A percentile compares a stretch with the other conserved stretches of the same genome.
phyloP scores from a whole-genome alignment of 208 protist species.

The Crithidia sp. region DNA sequence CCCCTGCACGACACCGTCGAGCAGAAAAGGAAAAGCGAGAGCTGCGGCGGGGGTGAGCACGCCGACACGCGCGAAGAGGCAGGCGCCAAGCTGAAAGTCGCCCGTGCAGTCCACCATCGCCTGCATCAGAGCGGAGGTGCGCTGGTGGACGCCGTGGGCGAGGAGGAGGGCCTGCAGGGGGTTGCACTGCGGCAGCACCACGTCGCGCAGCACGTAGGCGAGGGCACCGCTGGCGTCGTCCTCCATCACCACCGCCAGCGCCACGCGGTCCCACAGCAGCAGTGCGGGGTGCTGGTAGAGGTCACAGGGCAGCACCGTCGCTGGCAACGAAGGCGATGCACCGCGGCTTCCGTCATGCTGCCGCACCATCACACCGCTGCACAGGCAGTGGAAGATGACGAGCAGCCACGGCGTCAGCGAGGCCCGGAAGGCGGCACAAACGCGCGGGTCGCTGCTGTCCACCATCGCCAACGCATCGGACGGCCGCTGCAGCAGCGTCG shows the following conservation, averaged over 20 bases:
- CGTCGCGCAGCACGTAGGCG: conserved; percentile 35
- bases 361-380: conserved; percentile 4
- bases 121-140: conserved; percentile 71
- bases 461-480: conserved; percentile 36
- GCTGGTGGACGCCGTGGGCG: conserved; percentile 55
- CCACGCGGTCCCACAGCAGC: conserved; percentile 81
- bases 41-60: conserved; percentile 38
- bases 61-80: conserved; percentile 80
- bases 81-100: conserved; percentile 86
- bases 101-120: conserved; percentile 80
- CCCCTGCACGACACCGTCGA: conserved; percentile 20
- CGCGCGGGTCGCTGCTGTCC: conserved; percentile 38
- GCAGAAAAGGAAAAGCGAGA: conserved; percentile 31
- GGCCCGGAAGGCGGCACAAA: conserved; percentile 57
- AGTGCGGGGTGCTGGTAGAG: conserved; percentile 35
- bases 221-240: conserved; percentile 34
- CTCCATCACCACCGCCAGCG: conserved; percentile 69
- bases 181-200: conserved; percentile 52
- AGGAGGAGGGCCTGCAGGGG: conserved; percentile 67
- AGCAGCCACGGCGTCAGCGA: conserved; percentile 79
- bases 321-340: not conserved
- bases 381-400: conserved; percentile 58
- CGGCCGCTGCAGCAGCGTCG: conserved; percentile 44
- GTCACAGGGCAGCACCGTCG: conserved; percentile 20
- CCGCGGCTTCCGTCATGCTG: not conserved